Evolutionary conservation across 345 rosid genomes (phyloP).

Genomic region (Lepidium aucheri): DNA sequence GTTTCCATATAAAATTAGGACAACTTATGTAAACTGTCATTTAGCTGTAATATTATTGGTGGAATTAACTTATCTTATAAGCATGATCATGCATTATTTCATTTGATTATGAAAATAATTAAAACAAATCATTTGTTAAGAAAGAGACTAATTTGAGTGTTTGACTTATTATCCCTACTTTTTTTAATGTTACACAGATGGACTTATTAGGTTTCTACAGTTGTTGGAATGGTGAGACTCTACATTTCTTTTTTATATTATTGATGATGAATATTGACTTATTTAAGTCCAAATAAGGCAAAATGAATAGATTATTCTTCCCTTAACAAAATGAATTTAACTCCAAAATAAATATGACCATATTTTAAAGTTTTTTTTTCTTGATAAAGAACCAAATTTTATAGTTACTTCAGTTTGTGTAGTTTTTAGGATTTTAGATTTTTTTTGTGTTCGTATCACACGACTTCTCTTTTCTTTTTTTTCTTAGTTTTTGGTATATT

Average conservation of each 20-base stretch:
- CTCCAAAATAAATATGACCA: not conserved
- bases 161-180: not conserved
- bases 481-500: too few species aligned
- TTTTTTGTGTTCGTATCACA: too few species aligned
- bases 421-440: not conserved
- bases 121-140: not conserved
- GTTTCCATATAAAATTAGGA: not conserved
- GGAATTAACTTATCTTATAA: not conserved
- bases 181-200: slow-evolving; percentile 30
- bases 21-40: not conserved
- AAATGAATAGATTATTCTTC: not conserved
- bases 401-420: not conserved
- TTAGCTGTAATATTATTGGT: not conserved
- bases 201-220: slow-evolving; percentile 36
- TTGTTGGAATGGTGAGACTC: slow-evolving; percentile 41
- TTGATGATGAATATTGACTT: not conserved
- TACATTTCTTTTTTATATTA: not conserved
- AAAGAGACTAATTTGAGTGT: not conserved
- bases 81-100: slow-evolving; percentile 1
- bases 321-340: not conserved
- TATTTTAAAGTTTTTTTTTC: too few species aligned
- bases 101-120: not conserved
- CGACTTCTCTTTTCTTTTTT: too few species aligned
- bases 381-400: not conserved
- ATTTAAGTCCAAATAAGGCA: not conserved